Percentiles rank a stretch among this genome's conserved stretches.
Evolutionary conservation across 2,329 filamentous ascomycete genomes (phyloP).

Genomic region (Grosmannia serpens): DNA sequence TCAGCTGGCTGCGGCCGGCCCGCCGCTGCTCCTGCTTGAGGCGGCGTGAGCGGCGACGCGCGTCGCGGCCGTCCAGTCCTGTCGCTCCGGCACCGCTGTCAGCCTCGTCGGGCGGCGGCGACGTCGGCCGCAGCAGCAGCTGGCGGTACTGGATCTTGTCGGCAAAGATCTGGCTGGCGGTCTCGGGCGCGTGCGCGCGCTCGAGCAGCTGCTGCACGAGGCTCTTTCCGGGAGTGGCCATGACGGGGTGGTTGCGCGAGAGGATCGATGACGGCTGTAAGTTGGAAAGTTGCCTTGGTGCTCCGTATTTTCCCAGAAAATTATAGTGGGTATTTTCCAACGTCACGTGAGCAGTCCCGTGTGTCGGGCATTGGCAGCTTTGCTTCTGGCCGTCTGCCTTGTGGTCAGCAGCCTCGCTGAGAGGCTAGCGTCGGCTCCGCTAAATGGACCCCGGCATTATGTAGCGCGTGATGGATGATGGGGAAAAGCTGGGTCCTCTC

Average conservation of each 20-base stretch:
- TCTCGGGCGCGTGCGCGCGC: slow-evolving; percentile 68
- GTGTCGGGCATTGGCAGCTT: no score
- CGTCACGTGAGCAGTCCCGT: no score
- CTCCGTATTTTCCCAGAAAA: background rate
- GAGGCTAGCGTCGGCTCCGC: slow-evolving; percentile 1
- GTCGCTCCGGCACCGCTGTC: slow-evolving; percentile 38
- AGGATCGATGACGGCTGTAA: background rate
- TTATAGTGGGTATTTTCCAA: background rate
- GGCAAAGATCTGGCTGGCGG: slow-evolving; percentile 58
- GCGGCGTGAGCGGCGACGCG: slow-evolving; percentile 37
- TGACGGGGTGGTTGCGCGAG: background rate
- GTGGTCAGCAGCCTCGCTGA: background rate
- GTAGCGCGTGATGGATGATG: background rate
- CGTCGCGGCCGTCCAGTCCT: slow-evolving; percentile 44
- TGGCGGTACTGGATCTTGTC: slow-evolving; percentile 78
- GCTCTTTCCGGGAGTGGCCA: slow-evolving; percentile 23
- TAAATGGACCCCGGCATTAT: slow-evolving; percentile 9
- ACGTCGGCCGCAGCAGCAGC: slow-evolving; percentile 65
- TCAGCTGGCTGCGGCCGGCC: slow-evolving; percentile 34
- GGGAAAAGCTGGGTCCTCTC: background rate
- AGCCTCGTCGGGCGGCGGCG: slow-evolving; percentile 48
- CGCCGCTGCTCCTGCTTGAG: slow-evolving; percentile 31
- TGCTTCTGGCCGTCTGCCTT: no score
- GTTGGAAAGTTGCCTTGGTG: background rate
- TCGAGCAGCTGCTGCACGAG: slow-evolving; percentile 48